These are phyloP conservation scores for Exophiala oligosperma DNA, from an alignment of 2,329 filamentous ascomycete species.

Conservation along the genomic window DNA sequence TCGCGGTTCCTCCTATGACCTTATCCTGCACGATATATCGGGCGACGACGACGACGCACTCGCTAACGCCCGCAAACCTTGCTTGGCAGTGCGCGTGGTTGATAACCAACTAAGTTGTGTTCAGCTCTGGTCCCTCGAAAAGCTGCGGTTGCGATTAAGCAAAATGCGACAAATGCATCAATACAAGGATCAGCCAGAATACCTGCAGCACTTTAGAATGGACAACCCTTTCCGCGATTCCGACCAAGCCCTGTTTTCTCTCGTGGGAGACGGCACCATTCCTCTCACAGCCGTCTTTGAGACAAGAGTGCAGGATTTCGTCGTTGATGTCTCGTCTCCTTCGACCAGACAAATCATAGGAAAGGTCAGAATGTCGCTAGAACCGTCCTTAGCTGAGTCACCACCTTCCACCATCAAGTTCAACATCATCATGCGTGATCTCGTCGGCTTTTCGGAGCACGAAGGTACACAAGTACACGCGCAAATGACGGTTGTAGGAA, in stretches of 20 bases:
- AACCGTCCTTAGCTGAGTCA: constrained; percentile 89
- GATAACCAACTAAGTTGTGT: constrained; percentile 86
- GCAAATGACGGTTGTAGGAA: constrained; percentile 90
- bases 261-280: constrained; percentile 90
- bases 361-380: constrained; percentile 84
- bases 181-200: constrained; percentile 93
- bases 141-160: constrained; percentile 81
- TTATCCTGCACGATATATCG: constrained; percentile 87
- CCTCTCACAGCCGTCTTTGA: constrained; percentile 92
- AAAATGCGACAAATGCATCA: constrained; percentile 97
- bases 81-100: constrained; percentile 83
- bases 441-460: constrained; percentile 90
- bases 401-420: constrained; percentile 94
- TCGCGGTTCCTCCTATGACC: constrained; percentile 91
- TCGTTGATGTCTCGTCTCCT: constrained; percentile 84
- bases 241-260: constrained; percentile 87
- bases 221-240: constrained; percentile 91
- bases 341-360: constrained; percentile 90
- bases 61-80: constrained; percentile 81
- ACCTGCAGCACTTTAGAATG: constrained; percentile 86
- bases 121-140: constrained; percentile 92
- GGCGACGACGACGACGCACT: constrained; percentile 82
- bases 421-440: constrained; percentile 97
- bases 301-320: constrained; percentile 90
- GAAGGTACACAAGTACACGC: constrained; percentile 96